phyloP scores from a whole-genome alignment of 768 basidiomycete genomes.

The Hygrocybe punicea region DNA sequence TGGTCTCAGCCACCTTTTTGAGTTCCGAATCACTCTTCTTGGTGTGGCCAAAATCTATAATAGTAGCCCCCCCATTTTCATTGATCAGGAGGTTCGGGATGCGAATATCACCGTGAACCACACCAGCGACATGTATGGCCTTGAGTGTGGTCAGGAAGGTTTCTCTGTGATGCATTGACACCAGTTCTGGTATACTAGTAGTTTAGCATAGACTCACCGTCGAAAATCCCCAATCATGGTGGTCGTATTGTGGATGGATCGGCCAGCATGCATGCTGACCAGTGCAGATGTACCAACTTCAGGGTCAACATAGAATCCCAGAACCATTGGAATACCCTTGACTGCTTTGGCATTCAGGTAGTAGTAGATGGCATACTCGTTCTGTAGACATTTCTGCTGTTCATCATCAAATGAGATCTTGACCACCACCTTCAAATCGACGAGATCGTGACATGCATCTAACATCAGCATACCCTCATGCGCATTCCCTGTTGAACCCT shows the following conservation, averaged over 20 bases:
- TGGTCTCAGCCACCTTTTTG: too few species aligned
- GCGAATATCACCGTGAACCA: slow-evolving; percentile 1
- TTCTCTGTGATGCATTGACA: slow-evolving; percentile 9
- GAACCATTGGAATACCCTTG: slow-evolving; percentile 12
- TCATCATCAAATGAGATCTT: slow-evolving; percentile 15
- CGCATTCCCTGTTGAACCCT: slow-evolving; percentile 14
- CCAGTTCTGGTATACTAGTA: slow-evolving; percentile 5
- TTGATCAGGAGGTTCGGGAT: neutral
- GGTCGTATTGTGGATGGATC: slow-evolving; percentile 2
- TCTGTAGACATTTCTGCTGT: slow-evolving; percentile 13
- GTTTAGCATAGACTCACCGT: slow-evolving; percentile 11
- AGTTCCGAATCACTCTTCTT: neutral
- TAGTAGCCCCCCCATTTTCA: neutral
- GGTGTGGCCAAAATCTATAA: neutral
- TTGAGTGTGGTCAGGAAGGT: slow-evolving; percentile 7
- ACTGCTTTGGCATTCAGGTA: slow-evolving; percentile 13
- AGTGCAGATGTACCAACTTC: slow-evolving; percentile 15
- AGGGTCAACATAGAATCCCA: slow-evolving; percentile 17
- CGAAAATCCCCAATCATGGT: slow-evolving; percentile 5
- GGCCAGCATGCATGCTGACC: slow-evolving; percentile 13
- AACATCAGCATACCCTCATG: slow-evolving; percentile 16
- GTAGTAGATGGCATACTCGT: slow-evolving; percentile 15
- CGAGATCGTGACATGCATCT: slow-evolving; percentile 2
- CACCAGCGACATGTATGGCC: neutral
- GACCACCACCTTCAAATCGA: slow-evolving; percentile 14